Base-by-base conservation (phyloP, 1,284 basidiomycete genomes). In the Pseudozyma thailandica region DNA sequence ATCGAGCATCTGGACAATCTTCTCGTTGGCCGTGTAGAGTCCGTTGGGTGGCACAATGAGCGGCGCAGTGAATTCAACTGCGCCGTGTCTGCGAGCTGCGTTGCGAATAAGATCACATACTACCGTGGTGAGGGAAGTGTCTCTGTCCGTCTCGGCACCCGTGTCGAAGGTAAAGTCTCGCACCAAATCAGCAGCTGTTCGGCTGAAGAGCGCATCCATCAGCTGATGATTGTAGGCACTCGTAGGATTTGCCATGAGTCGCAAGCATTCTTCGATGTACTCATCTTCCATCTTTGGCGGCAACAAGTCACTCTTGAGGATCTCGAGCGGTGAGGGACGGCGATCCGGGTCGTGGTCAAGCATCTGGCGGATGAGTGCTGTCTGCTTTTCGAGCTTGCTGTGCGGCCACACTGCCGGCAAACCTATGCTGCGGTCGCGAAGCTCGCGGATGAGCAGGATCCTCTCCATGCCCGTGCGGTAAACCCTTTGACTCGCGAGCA, bases 381-480 rank as follows among this genome's bases (percentile, higher is more conserved):
- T 85, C 59, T 84, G 83, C 55, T 85, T 84, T 2, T 86, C 85
- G 27, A 89, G 86, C 59, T 87, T 88, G 12, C 84, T 74, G 59
- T 52, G 58, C 1, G 83, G 81, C 94, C 94, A 98, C 1, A 85
- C 86, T 1, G 83, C 57, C 1, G 94, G 94, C 76, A 97, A 93
- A 37, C 87, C 85, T 35, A 95, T 88, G 5, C 87, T 85, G 0
- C 89, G 89, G 65, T 88, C 89, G 12, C 94, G 86, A 31, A 96
- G 82, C 47, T 90, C 89, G 65, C 91, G 90, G 6, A 97, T 87
- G 16, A 94, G 91, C 3, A 88, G 88, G 42, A 92, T 91, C 15
- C 94, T 89, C 81, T 98, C 94, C 52, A 92, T 88, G 2, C 89
- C 90, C 0, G 94, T 97, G n/a, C 87, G 86, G 84, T 96, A 95